phyloP scores from a whole-genome alignment of 139 green algal species.

The Chlamydomonas eustigma region DNA sequence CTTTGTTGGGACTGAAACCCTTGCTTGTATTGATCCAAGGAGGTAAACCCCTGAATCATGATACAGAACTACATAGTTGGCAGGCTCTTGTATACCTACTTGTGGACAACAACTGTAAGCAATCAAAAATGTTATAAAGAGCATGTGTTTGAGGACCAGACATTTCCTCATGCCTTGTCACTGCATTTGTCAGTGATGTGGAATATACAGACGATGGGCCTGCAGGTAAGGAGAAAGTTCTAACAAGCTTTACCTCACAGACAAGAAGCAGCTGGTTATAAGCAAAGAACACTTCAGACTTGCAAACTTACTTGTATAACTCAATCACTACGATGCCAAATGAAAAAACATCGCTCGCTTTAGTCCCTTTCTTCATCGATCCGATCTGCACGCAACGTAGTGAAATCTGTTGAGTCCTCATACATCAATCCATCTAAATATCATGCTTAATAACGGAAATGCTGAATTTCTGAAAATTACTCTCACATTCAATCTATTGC shows the following conservation, averaged over 20 bases:
- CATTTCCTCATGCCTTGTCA: neutral
- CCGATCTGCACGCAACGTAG: neutral
- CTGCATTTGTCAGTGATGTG: neutral
- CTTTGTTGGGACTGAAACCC: neutral
- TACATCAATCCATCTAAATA: no score
- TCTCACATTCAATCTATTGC: no score
- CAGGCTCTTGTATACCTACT: no score
- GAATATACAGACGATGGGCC: no score
- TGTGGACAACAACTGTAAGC: no score
- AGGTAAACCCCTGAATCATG: neutral
- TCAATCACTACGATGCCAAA: neutral
- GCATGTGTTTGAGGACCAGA: neutral
- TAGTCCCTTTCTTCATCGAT: neutral
- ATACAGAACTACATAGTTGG: neutral
- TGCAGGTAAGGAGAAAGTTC: no score
- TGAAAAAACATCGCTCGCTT: neutral
- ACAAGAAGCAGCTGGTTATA: no score
- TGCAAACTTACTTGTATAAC: slow-evolving; percentile 2
- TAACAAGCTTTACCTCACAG: no score
- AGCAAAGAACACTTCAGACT: neutral
- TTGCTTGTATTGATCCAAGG: neutral
- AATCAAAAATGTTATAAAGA: neutral
- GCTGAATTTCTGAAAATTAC: no score
- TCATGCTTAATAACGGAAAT: no score
- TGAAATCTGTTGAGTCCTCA: no score